Evolutionary conservation across 768 basidiomycete species (phyloP).

Genomic region (Amanita fuliginea): DNA sequence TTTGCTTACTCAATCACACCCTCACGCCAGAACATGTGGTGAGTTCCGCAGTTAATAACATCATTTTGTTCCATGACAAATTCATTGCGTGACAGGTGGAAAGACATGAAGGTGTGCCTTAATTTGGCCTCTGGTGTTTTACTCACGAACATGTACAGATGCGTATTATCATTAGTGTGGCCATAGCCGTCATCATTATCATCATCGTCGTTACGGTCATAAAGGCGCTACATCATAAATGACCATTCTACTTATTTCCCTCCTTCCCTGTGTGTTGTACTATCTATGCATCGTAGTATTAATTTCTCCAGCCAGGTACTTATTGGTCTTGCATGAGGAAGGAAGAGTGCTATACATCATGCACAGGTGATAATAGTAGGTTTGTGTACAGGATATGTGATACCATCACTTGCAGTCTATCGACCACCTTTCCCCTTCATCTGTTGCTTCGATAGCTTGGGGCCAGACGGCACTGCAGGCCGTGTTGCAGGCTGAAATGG

Average conservation of each 20-base stretch:
- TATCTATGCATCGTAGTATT: conserved; percentile 12
- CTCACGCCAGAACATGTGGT: conserved; percentile 76
- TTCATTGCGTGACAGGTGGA: conserved; percentile 54
- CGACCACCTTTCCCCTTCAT: conserved; percentile 85
- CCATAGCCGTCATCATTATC: conserved; percentile 81
- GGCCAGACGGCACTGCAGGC: conserved; percentile 42
- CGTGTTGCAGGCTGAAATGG: conserved; percentile 40
- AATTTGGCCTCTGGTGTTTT: conserved; percentile 3
- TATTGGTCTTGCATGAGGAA: neutral
- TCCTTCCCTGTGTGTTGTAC: conserved; percentile 4
- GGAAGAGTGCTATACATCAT: neutral
- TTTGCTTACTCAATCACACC: conserved; percentile 4
- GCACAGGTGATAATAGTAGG: neutral
- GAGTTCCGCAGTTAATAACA: conserved; percentile 5
- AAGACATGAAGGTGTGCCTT: conserved; percentile 81
- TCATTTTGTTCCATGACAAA: neutral
- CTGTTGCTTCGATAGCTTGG: conserved; percentile 91
- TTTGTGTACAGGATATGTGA: neutral
- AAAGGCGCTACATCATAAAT: conserved; percentile 41
- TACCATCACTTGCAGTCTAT: conserved; percentile 16
- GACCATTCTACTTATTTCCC: neutral
- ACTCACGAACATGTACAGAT: conserved; percentile 38
- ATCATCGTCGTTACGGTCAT: conserved; percentile 96
- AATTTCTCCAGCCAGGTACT: conserved; percentile 2
- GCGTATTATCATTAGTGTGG: conserved; percentile 92